Evolutionary conservation across 306 rosid species (phyloP), one percentile per base, ranked within the genome.

Genomic region (Alnus rubra): DNA sequence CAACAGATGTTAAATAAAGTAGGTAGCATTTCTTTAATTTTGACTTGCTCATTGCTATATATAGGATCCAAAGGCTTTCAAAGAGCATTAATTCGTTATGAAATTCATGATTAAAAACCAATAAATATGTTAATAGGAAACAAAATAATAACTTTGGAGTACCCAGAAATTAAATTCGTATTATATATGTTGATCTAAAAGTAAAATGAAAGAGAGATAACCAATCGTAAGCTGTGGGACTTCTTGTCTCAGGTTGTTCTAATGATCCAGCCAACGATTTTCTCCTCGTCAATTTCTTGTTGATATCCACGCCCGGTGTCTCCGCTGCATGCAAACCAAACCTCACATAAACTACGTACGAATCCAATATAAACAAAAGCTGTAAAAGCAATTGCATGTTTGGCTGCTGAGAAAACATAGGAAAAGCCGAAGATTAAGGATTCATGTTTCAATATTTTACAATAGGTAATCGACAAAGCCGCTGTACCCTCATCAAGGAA

Each of bases 141-240:
- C 28, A 23, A 23, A 23, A 23, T 23, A 23, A 23, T 23, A 23
- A 23, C 28, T 23, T 23, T 23, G 28, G 28, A 23, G 28, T 23
- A 23, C 28, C 28, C 28, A 23, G 28, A 23, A 23, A 23, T 23
- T 23, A 23, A 23, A 23, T 23, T 23, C 28, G 28, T 23, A 23
- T 23, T 23, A 23, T 53, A 53, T 14, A 28, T 13, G 63, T 65
- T 7, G 76, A 67, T 33, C 47, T 10, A 23, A 47, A 16, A 58
- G 49, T n/a, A 75, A 42, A 68, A 67, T 30, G n/a, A 50, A 13
- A 79, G 28, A 15, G 33, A 74, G 80, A 86, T 74, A 85, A 94
- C 91, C 97, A 90, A 82, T 91, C 88, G 33, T 75, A 78, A 88
- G 84, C 81, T 39, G 86, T 76, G 82, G 77, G 90, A 87, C 86